Evolutionary conservation across 169 alveolate species (phyloP).

Genomic region (Cryptosporidium canis): DNA sequence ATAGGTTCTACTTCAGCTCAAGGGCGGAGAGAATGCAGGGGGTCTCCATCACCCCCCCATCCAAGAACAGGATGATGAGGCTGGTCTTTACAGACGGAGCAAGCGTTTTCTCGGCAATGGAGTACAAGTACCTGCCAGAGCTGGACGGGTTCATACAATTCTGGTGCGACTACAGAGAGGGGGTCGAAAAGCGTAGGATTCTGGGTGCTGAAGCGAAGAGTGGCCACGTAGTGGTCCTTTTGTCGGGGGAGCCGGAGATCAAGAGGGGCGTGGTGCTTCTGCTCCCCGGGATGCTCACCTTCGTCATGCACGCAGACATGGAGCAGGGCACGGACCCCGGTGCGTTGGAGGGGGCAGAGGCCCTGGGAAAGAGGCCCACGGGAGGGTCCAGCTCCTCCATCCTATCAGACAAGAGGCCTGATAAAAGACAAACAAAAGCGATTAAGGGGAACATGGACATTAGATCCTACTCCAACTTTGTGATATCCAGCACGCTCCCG

Average conservation of each 20-base stretch:
- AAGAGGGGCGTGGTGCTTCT: constrained; percentile 39
- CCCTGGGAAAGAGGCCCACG: background rate
- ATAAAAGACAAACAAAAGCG: background rate
- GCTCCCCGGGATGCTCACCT: constrained; percentile 41
- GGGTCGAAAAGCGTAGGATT: background rate
- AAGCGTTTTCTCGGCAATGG: constrained; percentile 43
- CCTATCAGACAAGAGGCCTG: background rate
- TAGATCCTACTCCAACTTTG: constrained; percentile 57
- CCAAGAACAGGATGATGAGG: constrained; percentile 37
- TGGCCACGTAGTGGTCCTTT: constrained; percentile 22
- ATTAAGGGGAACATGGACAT: constrained; percentile 23
- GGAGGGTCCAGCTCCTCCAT: background rate
- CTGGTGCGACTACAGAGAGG: constrained; percentile 1
- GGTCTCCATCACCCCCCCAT: background rate
- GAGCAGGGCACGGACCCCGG: background rate
- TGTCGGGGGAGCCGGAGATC: constrained; percentile 56
- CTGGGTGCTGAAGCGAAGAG: background rate
- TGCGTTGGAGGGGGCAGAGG: background rate
- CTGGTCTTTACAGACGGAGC: constrained; percentile 46
- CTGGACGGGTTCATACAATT: constrained; percentile 13
- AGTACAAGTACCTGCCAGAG: constrained; percentile 37
- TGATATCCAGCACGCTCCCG: background rate
- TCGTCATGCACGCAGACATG: background rate
- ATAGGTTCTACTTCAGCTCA: constrained; percentile 28
- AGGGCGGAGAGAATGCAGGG: background rate